phyloP scores from a whole-genome alignment of 2,329 filamentous ascomycete genomes.

The Dryadomyces sulphureus region DNA sequence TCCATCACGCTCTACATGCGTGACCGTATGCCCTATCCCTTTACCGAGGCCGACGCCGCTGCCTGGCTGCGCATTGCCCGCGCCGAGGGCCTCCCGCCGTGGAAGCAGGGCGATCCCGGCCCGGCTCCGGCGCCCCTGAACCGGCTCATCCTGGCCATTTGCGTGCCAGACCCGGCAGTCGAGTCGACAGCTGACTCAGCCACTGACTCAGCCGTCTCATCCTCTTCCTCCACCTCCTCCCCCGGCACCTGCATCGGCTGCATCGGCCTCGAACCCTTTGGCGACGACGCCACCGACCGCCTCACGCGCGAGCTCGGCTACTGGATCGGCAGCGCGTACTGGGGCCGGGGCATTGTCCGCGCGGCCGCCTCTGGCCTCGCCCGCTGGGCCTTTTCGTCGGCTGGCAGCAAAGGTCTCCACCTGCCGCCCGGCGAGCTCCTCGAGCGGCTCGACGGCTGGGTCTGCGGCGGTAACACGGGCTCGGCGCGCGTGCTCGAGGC shows the following conservation, averaged over 20 bases:
- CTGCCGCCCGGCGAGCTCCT: conserved; percentile 15
- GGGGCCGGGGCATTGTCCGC: conserved; percentile 30
- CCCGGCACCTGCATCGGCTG: conserved; percentile 24
- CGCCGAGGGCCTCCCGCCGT: conserved; percentile 1
- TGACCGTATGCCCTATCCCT: conserved; percentile 30
- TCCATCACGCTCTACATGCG: conserved; percentile 24
- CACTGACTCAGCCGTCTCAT: too few relatives aligned
- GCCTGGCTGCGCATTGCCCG: conserved; percentile 13
- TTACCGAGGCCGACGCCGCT: conserved; percentile 24
- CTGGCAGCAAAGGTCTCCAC: neutral
- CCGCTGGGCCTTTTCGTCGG: conserved; percentile 25
- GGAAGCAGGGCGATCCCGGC: neutral
- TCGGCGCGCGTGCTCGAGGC: conserved; percentile 28
- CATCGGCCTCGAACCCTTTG: conserved; percentile 22
- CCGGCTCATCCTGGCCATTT: conserved; percentile 21
- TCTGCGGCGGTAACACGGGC: conserved; percentile 23
- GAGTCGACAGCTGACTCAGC: too few relatives aligned
- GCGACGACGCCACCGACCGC: conserved; percentile 21
- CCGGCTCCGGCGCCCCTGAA: neutral
- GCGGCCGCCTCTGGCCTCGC: conserved; percentile 24
- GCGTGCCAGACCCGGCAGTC: conserved; percentile 9
- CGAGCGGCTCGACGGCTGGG: conserved; percentile 25
- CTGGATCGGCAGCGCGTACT: conserved; percentile 25
- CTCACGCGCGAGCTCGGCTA: conserved; percentile 34
- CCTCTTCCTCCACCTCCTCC: too few relatives aligned